Conservation (phyloP, 2,329 filamentous ascomycete species). For the Grosmannia serpens region DNA sequence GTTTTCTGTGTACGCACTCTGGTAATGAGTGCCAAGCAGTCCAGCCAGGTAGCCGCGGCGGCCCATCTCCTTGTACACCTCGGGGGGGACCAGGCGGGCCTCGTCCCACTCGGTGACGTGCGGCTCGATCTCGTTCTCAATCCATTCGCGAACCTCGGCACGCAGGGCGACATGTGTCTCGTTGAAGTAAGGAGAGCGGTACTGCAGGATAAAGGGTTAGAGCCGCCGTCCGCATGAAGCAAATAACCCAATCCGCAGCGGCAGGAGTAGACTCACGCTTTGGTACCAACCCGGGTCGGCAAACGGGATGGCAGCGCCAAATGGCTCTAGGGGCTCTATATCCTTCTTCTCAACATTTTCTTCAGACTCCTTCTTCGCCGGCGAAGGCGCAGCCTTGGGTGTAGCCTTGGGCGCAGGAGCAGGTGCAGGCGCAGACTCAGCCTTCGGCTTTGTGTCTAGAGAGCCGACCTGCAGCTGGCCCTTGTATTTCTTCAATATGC, state of each 20-base stretch:
- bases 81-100: slow-evolving; percentile 75
- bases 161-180: slow-evolving; percentile 85
- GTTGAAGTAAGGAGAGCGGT: slow-evolving; percentile 95
- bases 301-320: slow-evolving; percentile 79
- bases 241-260: not conserved
- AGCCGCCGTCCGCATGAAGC: not conserved
- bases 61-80: slow-evolving; percentile 93
- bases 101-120: slow-evolving; percentile 96
- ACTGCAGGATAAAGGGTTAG: slow-evolving; percentile 37
- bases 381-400: slow-evolving; percentile 22
- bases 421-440: slow-evolving; percentile 43
- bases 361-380: slow-evolving; percentile 26
- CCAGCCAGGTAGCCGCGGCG: slow-evolving; percentile 88
- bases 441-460: slow-evolving; percentile 71
- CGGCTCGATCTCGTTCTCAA: slow-evolving; percentile 80
- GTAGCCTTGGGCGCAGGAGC: slow-evolving; percentile 29
- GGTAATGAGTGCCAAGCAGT: slow-evolving; percentile 74
- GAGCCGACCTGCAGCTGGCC: slow-evolving; percentile 71
- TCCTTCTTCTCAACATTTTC: not conserved
- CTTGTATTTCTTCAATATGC: slow-evolving; percentile 79
- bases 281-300: slow-evolving; percentile 93
- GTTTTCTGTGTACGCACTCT: slow-evolving; percentile 59
- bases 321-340: slow-evolving; percentile 66
- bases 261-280: slow-evolving; percentile 47
- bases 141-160: slow-evolving; percentile 83